Conservation (phyloP, 2,329 filamentous ascomycete genomes). For the Hysterium pulicare region DNA sequence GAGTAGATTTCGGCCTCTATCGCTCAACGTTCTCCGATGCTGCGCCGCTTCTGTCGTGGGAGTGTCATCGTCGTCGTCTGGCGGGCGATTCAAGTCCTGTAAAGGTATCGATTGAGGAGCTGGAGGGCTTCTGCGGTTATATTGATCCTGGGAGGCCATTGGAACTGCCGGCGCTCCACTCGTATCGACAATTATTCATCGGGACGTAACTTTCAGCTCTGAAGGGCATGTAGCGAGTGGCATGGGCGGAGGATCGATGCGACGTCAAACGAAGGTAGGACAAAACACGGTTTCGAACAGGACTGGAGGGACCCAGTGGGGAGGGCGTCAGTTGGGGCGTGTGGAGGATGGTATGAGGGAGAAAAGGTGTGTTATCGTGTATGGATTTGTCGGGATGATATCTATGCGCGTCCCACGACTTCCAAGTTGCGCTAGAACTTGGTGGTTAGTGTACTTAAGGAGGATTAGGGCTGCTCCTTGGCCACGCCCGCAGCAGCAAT, state of each 20-base stretch:
- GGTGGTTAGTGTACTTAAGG: too few species aligned
- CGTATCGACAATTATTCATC: conserved; percentile 26
- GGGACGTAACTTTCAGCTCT: conserved; percentile 26
- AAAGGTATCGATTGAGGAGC: conserved; percentile 67
- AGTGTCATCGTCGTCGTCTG: conserved; percentile 30
- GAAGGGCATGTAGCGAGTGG: neutral
- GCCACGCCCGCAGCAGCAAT: too few species aligned
- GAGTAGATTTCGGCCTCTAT: conserved; percentile 47
- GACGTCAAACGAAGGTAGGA: neutral
- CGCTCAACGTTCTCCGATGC: conserved; percentile 47
- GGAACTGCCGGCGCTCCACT: conserved; percentile 26
- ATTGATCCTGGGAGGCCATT: conserved; percentile 51
- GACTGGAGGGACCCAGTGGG: neutral
- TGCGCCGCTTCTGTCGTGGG: conserved; percentile 25
- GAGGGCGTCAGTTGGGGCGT: neutral
- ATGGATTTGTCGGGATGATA: too few species aligned
- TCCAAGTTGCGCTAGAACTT: too few species aligned
- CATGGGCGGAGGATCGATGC: neutral
- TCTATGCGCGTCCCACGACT: too few species aligned
- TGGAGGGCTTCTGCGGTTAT: conserved; percentile 46
- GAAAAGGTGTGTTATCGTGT: neutral
- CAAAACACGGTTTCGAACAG: neutral
- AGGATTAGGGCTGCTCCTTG: too few species aligned
- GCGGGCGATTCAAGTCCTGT: conserved; percentile 50
- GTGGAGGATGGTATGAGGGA: neutral